Evolutionary conservation across 2,329 filamentous ascomycete species (phyloP), one percentile per base, ranked within the genome.

Genomic region (Colletotrichum echinochloae): DNA sequence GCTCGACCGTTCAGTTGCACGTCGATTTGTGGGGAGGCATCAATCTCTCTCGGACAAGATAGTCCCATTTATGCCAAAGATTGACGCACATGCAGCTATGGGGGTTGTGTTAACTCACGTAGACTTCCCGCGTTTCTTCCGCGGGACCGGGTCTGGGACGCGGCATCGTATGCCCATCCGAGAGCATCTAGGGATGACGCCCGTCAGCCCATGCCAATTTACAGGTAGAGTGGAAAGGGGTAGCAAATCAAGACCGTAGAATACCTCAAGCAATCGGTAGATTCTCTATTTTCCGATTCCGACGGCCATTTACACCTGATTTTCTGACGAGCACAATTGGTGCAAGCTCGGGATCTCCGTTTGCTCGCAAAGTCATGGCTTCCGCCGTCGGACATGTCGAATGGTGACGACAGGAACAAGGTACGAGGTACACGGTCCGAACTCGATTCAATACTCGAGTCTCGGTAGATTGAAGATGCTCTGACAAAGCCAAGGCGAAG

Each of bases 231-330:
- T 20, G 0, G 20, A 44, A 51, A 30, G 9, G 3, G 20, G 2
- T n/a, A 20, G 33, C 35, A 30, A 12, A 18, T 16, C 11, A 3
- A 18, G 1, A 35, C 5, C 14, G 7, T 16, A 18, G 60, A 62
- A 33, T 69, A 80, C 79, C 78, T 77, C 37, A 77, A 74, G 56
- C 78, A 80, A 12, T 70, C 60, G 2, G 57, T 64, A 39, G 68
- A 70, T 48, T 75, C 74, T 26, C 64, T 30, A 23, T 73, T 65
- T 1, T 64, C 74, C 18, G 75, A 67, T 0, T 74, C 78, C 44
- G 74, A 65, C 39, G 75, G 76, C 79, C 79, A 81, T 28, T 76
- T 76, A 57, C 80, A 81, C 56, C 78, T 81, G 73, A 80, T 81
- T 74, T 81, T 81, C 14, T 81, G 73, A 28, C 76, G 75, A 35